Percentiles rank a stretch among this genome's conserved stretches.
These are phyloP conservation scores for Geranomyces michiganensis DNA, from an alignment of 192 early-diverging fungal species.

Conservation along the genomic window DNA sequence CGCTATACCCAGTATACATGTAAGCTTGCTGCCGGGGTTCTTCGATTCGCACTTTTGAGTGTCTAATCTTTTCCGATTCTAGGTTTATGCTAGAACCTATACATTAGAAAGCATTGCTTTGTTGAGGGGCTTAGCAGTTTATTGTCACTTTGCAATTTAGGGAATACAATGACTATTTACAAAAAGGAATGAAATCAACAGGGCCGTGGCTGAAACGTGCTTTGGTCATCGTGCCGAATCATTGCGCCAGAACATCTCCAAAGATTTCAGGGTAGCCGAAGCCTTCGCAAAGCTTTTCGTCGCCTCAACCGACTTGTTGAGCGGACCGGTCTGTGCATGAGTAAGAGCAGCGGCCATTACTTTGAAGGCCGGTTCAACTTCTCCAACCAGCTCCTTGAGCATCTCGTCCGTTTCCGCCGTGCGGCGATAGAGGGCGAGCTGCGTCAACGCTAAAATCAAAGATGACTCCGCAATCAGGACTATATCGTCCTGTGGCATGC, in stretches of 20 bases:
- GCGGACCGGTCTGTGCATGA: neutral
- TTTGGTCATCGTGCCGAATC: neutral
- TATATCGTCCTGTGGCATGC: neutral
- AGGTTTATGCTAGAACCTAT: slow-evolving; percentile 5
- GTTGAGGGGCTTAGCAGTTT: too few species aligned
- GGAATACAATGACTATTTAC: too few species aligned
- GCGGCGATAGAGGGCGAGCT: slow-evolving; percentile 21
- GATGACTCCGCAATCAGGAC: slow-evolving; percentile 22
- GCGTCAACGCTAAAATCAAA: slow-evolving; percentile 12
- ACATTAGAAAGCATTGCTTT: neutral
- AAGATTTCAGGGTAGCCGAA: neutral
- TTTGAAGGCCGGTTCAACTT: slow-evolving; percentile 10
- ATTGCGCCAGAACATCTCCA: slow-evolving; percentile 1
- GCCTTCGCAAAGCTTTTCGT: neutral
- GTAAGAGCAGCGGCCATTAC: neutral
- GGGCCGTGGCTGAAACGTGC: too few species aligned
- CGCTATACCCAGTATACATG: slow-evolving; percentile 46
- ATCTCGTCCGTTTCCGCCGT: slow-evolving; percentile 14
- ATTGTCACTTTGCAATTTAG: too few species aligned
- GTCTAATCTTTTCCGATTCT: neutral
- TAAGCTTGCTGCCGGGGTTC: slow-evolving; percentile 4
- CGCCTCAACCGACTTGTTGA: neutral
- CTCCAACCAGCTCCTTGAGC: slow-evolving; percentile 21
- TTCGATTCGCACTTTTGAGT: neutral
- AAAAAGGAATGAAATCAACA: too few species aligned